Evolutionary conservation across 2,329 filamentous ascomycete species (phyloP).

Genomic region (Calcarisporium arbuscula): DNA sequence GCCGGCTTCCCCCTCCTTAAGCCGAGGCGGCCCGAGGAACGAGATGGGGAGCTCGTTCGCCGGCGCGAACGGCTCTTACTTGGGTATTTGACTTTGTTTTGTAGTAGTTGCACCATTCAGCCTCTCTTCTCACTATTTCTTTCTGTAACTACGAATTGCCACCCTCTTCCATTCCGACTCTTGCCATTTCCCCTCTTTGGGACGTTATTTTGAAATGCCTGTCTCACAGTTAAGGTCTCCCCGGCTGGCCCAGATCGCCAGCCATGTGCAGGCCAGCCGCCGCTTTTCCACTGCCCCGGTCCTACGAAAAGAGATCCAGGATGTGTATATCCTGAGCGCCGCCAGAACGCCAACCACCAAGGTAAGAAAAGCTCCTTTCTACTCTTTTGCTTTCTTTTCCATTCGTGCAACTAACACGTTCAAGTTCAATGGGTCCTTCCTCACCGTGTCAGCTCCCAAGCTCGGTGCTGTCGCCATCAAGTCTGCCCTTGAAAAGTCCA

Average conservation of each 20-base stretch:
- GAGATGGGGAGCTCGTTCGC: slow-evolving; percentile 7
- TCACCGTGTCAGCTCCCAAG: slow-evolving; percentile 75
- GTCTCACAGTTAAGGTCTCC: slow-evolving; percentile 27
- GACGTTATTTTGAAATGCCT: slow-evolving; percentile 19
- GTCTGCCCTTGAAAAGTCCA: slow-evolving; percentile 80
- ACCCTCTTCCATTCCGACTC: neutral
- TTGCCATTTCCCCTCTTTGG: slow-evolving; percentile 1
- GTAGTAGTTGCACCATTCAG: too few species aligned
- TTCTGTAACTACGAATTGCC: neutral
- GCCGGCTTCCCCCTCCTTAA: slow-evolving; percentile 22
- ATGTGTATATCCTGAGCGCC: slow-evolving; percentile 90
- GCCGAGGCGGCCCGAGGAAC: slow-evolving; percentile 32
- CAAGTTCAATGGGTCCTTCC: slow-evolving; percentile 91
- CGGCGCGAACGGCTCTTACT: too few species aligned
- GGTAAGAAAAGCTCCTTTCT: slow-evolving; percentile 37
- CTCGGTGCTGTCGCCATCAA: slow-evolving; percentile 90
- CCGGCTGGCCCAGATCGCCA: slow-evolving; percentile 27
- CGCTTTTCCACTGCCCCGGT: slow-evolving; percentile 39
- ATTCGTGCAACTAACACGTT: slow-evolving; percentile 2
- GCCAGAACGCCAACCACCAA: slow-evolving; percentile 85
- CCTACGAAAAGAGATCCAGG: slow-evolving; percentile 64
- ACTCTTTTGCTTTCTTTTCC: neutral
- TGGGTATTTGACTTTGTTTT: too few species aligned
- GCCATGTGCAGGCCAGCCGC: slow-evolving; percentile 35
- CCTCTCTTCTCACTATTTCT: neutral